Evolutionary conservation across 2,329 filamentous ascomycete species (phyloP), one percentile per base, ranked within the genome.

Genomic region (Seiridium cupressi): DNA sequence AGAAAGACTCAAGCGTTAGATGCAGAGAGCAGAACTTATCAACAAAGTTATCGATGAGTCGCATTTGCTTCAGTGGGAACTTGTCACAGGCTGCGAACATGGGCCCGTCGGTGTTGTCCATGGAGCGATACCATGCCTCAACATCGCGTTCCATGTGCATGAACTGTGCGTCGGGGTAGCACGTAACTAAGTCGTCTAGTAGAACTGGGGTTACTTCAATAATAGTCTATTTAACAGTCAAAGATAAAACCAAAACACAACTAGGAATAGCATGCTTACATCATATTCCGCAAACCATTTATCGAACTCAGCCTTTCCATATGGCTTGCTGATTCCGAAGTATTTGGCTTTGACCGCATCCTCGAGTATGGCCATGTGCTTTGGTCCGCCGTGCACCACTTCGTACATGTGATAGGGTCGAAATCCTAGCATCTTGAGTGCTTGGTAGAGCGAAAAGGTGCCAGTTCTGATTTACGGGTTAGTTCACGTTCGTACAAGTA

Each of bases 161-260:
- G 57, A 73, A 74, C 57, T 68, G 72, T 2, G 72, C 70, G 10
- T 73, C 61, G 0, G 73, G 71, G 32, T 73, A 73, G 44, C 60
- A 64, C 40, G 64, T 59, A 36, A 72, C 63, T 55, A 72, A 62
- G 35, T 72, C 69, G 10, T 70, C 66, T 3, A 65, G 60, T 34
- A 75, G 69, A 57, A 72, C 66, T 1, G 65, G 65, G 4, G 64
- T 58, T 35, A 69, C 66, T 54, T 69, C 68, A 46, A 67, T 60
- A 26, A 69, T 51, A 3, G 60, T 53, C 53, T 55, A 38, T n/a
- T 48, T 26, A 26, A 26, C 18, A 26, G 18, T 26, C 18, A 26
- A 26, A 26, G 18, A 26, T 26, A 26, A 26, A 26, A 26, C 18
- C 18, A 26, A 26, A 26, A 26, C 18, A 26, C 18, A 26, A 26